Conservation (phyloP, 768 basidiomycete species). For the Gloeophyllum trabeum region DNA sequence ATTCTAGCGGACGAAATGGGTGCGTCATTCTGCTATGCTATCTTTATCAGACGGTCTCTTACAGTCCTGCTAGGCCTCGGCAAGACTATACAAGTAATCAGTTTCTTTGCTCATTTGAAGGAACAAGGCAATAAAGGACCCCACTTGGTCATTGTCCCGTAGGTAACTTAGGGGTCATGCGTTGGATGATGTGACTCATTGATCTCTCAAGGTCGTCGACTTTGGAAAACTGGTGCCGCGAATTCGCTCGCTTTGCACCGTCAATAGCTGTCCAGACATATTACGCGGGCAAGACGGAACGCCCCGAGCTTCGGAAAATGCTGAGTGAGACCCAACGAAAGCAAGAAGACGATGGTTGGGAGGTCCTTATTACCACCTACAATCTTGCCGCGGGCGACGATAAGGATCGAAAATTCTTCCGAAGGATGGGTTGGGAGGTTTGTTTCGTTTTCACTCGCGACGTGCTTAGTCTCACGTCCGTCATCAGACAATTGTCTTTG, state of each 20-base stretch:
- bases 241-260: constrained; percentile 88
- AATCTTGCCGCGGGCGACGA: constrained; percentile 83
- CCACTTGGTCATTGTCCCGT: constrained; percentile 94
- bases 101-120: constrained; percentile 85
- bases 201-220: constrained; percentile 67
- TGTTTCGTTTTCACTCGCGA: constrained; percentile 19
- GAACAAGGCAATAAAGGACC: constrained; percentile 72
- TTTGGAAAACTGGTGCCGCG: constrained; percentile 96
- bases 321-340: constrained; percentile 48
- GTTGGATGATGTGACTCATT: constrained; percentile 2
- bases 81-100: constrained; percentile 98
- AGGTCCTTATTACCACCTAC: constrained; percentile 94
- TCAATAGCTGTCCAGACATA: constrained; percentile 81
- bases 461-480: neutral
- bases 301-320: constrained; percentile 59
- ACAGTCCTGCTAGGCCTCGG: constrained; percentile 60
- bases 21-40: constrained; percentile 23
- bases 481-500: constrained; percentile 79
- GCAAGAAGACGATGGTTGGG: constrained; percentile 56
- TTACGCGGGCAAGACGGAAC: constrained; percentile 87
- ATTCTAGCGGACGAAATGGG: constrained; percentile 99
- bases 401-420: constrained; percentile 88
- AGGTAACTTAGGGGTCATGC: constrained; percentile 21
- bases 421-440: constrained; percentile 86
- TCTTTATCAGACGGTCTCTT: constrained; percentile 6